These are phyloP conservation scores for Calophaca sinica DNA, from an alignment of 306 rosid species.

Conservation along the genomic window DNA sequence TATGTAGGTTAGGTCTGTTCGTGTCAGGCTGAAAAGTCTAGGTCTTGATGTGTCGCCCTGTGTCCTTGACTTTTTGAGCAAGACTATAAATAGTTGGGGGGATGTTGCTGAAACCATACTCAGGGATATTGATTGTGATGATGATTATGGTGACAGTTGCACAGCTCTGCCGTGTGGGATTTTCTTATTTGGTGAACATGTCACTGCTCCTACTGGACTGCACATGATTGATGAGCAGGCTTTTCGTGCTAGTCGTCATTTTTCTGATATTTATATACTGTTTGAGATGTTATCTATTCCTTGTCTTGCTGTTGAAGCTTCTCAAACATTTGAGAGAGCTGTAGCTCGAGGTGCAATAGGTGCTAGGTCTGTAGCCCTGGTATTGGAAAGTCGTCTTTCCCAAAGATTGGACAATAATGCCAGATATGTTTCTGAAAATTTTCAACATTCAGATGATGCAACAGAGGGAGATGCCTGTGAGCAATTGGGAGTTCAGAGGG, in stretches of 20 bases:
- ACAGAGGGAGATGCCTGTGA: constrained; percentile 72
- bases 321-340: constrained; percentile 97
- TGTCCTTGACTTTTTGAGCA: constrained; percentile 92
- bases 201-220: constrained; percentile 64
- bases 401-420: constrained; percentile 66
- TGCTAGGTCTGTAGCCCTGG: constrained; percentile 88
- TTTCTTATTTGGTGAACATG: constrained; percentile 81
- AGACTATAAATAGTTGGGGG: constrained; percentile 97
- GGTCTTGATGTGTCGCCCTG: constrained; percentile 85
- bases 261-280: constrained; percentile 86
- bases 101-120: constrained; percentile 97
- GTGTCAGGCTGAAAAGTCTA: constrained; percentile 81
- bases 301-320: constrained; percentile 93
- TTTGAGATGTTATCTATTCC: constrained; percentile 97
- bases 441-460: constrained; percentile 65
- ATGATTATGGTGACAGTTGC: constrained; percentile 78
- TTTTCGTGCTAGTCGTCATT: constrained; percentile 65
- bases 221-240: constrained; percentile 77
- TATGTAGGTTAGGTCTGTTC: constrained; percentile 90
- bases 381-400: constrained; percentile 88
- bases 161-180: constrained; percentile 65
- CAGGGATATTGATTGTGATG: constrained; percentile 90
- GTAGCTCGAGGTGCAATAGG: constrained; percentile 87
- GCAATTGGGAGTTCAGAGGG: constrained; percentile 77
- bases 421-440: constrained; percentile 62